Conservation (phyloP, 192 early-diverging fungal species). For the Backusella circina region DNA sequence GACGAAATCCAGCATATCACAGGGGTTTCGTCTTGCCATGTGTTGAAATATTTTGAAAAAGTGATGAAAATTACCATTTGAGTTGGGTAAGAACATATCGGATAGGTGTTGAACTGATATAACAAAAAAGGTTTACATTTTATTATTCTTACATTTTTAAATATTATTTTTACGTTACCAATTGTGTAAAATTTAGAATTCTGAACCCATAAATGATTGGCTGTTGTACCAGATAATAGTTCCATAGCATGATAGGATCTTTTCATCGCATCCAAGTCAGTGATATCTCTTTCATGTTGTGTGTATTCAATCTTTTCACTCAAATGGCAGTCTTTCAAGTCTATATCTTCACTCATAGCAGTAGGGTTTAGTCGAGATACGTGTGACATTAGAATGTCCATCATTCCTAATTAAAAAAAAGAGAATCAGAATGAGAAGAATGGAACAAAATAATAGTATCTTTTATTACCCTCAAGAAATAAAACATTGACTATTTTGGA, state of each 20-base stretch:
- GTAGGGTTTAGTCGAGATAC: constrained; percentile 18
- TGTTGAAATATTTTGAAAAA: constrained; percentile 30
- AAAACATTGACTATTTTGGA: constrained; percentile 33
- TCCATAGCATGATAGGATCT: constrained; percentile 39
- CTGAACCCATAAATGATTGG: constrained; percentile 28
- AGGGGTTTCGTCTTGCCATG: constrained; percentile 26
- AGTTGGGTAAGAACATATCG: constrained; percentile 19
- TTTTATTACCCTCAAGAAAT: constrained; percentile 26
- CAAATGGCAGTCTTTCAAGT: no score
- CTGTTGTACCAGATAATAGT: constrained; percentile 18
- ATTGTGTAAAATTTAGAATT: constrained; percentile 22
- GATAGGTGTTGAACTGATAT: constrained; percentile 14
- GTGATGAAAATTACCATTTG: constrained; percentile 31
- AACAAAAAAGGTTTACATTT: not conserved
- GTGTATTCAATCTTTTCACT: constrained; percentile 11
- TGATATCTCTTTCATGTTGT: constrained; percentile 14
- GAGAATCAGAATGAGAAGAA: not conserved
- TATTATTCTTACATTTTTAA: not conserved
- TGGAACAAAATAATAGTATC: not conserved
- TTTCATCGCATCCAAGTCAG: constrained; percentile 27
- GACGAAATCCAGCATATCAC: constrained; percentile 22
- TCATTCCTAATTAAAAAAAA: constrained; percentile 20
- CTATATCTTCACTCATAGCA: no score
- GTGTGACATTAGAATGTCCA: constrained; percentile 34
- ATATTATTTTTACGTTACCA: constrained; percentile 11